These are phyloP conservation scores for Monilinia polystroma DNA, from an alignment of 2,329 filamentous ascomycete species.

Conservation along the genomic window DNA sequence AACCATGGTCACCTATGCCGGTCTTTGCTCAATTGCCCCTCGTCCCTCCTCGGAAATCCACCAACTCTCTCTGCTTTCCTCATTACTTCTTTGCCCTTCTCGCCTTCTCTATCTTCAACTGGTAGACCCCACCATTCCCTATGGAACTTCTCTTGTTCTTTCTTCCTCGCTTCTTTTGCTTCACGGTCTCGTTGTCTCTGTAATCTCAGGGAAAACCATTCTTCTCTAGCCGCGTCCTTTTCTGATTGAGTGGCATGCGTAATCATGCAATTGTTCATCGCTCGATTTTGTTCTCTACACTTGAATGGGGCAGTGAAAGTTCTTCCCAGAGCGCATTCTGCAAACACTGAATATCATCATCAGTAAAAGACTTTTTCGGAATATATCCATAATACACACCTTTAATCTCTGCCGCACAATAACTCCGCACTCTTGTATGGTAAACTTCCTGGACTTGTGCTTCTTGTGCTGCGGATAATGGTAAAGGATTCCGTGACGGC, in stretches of 20 bases:
- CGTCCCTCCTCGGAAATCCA: slow-evolving; percentile 49
- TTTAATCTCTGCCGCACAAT: slow-evolving; percentile 77
- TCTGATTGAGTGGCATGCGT: slow-evolving; percentile 78
- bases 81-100: slow-evolving; percentile 54
- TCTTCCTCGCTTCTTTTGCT: slow-evolving; percentile 57
- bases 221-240: slow-evolving; percentile 83
- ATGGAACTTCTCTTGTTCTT: slow-evolving; percentile 64
- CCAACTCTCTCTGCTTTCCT: slow-evolving; percentile 56
- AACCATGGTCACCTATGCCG: slow-evolving; percentile 37
- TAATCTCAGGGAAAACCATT: slow-evolving; percentile 83
- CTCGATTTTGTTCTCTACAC: slow-evolving; percentile 74
- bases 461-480: slow-evolving; percentile 79
- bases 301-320: slow-evolving; percentile 86
- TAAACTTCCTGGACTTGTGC: slow-evolving; percentile 78
- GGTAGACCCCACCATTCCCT: slow-evolving; percentile 67
- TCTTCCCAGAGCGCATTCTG: slow-evolving; percentile 80
- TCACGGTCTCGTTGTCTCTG: slow-evolving; percentile 68
- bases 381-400: slow-evolving; percentile 48
- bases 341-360: slow-evolving; percentile 68
- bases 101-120: slow-evolving; percentile 55
- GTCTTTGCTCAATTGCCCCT: slow-evolving; percentile 40
- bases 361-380: not conserved
- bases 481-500: slow-evolving; percentile 74
- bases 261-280: slow-evolving; percentile 95
- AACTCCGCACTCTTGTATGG: slow-evolving; percentile 71